Evolutionary conservation across 805 yeast species (phyloP).

Genomic region (Millerozyma acaciae): DNA sequence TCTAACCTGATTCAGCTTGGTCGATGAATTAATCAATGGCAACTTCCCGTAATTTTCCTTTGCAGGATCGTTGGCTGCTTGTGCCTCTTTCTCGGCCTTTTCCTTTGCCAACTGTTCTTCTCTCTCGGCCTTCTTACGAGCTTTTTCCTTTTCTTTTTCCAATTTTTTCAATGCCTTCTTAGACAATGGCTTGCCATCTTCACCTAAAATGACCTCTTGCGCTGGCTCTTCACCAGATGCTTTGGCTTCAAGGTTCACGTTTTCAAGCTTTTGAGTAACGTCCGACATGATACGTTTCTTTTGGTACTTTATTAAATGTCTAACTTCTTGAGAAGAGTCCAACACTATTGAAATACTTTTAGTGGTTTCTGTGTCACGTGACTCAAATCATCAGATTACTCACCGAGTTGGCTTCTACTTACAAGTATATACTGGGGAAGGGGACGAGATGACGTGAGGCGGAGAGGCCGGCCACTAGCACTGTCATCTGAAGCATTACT

Average conservation of each 20-base stretch:
- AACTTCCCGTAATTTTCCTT: constrained; percentile 84
- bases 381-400: too few relatives aligned
- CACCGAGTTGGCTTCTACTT: too few relatives aligned
- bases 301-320: background rate
- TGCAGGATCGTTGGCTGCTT: constrained; percentile 76
- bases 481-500: too few relatives aligned
- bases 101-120: constrained; percentile 86
- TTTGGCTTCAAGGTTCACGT: constrained; percentile 16
- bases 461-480: too few relatives aligned
- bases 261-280: constrained; percentile 22
- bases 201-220: constrained; percentile 41
- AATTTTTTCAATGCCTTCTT: constrained; percentile 94
- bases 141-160: constrained; percentile 90
- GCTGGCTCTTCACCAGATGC: constrained; percentile 9
- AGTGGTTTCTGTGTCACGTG: too few relatives aligned
- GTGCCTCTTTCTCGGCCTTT: constrained; percentile 71
- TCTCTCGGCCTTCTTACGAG: constrained; percentile 85
- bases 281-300: constrained; percentile 16
- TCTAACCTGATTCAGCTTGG: constrained; percentile 66
- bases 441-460: too few relatives aligned
- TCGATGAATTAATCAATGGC: constrained; percentile 77
- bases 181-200: constrained; percentile 82
- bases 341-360: too few relatives aligned
- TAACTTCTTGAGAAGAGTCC: background rate
- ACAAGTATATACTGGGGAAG: too few relatives aligned